Conservation (phyloP, 2,329 filamentous ascomycete genomes). For the Whalleya microplaca region DNA sequence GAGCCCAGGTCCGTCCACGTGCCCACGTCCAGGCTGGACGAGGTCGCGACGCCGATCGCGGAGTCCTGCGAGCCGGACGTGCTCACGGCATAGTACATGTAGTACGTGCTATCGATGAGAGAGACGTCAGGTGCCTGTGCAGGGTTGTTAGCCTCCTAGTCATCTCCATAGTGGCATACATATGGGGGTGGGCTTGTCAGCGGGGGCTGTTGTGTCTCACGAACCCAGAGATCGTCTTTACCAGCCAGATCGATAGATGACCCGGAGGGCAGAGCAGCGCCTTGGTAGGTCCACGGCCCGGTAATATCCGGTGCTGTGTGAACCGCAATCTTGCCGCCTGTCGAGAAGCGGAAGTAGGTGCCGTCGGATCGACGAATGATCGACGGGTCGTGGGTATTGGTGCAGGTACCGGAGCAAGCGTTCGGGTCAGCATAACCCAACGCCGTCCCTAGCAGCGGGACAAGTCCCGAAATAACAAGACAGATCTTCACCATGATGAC, state of each 20-base stretch:
- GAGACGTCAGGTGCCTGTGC: constrained; percentile 65
- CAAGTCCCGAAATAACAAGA: constrained; percentile 23
- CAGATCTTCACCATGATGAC: constrained; percentile 6
- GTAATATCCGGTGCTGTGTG: constrained; percentile 41
- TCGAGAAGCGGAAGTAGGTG: constrained; percentile 48
- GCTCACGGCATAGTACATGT: constrained; percentile 71
- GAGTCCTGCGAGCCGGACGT: constrained; percentile 63
- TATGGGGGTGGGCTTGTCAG: not conserved
- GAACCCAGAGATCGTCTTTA: constrained; percentile 45
- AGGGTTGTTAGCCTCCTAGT: not conserved
- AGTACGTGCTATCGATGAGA: constrained; percentile 60
- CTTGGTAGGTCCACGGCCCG: constrained; percentile 46
- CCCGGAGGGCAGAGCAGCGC: constrained; percentile 41
- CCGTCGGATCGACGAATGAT: constrained; percentile 47
- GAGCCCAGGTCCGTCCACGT: constrained; percentile 63
- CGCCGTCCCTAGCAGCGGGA: constrained; percentile 25
- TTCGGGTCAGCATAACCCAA: constrained; percentile 40
- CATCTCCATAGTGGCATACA: too few species aligned
- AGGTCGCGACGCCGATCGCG: constrained; percentile 60
- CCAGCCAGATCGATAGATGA: constrained; percentile 41
- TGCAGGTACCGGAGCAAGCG: constrained; percentile 45
- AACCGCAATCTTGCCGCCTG: constrained; percentile 44
- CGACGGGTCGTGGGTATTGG: constrained; percentile 45
- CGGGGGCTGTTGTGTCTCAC: constrained; percentile 9
- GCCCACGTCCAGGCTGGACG: constrained; percentile 52